Evolutionary conservation across 2,329 filamentous ascomycete species (phyloP), one percentile per base, ranked within the genome.

Genomic region (Colletotrichum lentis): DNA sequence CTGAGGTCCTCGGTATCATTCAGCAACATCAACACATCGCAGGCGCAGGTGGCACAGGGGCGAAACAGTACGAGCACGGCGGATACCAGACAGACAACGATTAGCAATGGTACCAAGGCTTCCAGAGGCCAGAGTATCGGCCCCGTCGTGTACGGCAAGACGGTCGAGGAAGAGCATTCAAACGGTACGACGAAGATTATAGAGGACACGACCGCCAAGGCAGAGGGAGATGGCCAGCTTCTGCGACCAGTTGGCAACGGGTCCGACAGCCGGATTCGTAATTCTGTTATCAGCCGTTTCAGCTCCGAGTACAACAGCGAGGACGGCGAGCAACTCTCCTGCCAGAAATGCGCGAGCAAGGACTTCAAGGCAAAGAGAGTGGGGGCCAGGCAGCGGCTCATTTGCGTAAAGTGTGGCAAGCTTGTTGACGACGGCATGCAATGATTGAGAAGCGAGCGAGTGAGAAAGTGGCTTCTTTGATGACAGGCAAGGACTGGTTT

Each of bases 321-420:
- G 4, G 82, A 81, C 14, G 81, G 78, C 18, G 82, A 84, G 58
- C 80, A 82, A 43, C 76, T 86, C 71, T 81, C 77, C 27, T 92
- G 90, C 73, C 79, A 81, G 24, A 83, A 82, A 68, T 93, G 90
- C 73, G 84, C 84, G 5, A 83, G 86, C 1, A 84, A 78, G 22
- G 87, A 88, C 68, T 93, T 93, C 71, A 86, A 86, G 71, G 85
- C 86, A 1, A 87, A 84, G 71, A 86, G 84, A 68, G 79, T 83
- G 4, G 83, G 80, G 35, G 84, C 83, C 8, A 81, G 80, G 60
- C 86, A 88, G 74, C 82, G 81, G 68, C 77, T 91, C 71, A 82
- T 89, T n/a, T 92, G 90, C 76, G 84, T 84, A 43, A 83, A 81
- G 53, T 92, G 84, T 70, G 83, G 83, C 3, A 76, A 72, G 50